Base-by-base conservation (phyloP, 2,329 filamentous ascomycete species). In the Neonectria coccinea region DNA sequence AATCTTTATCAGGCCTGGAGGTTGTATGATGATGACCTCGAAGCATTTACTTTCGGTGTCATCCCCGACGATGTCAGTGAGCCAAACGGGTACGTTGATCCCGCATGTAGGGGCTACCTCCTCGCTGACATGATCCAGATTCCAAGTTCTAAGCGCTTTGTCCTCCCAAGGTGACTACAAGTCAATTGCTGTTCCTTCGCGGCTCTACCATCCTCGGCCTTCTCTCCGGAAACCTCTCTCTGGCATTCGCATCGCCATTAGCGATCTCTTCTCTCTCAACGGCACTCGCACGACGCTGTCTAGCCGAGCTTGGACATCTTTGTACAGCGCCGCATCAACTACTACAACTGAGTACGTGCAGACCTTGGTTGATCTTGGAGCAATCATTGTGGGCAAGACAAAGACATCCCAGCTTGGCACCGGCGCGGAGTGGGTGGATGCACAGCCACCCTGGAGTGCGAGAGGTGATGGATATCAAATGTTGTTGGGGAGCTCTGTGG, bases 291-390 rank as follows among this genome's bases (percentile, higher is more conserved):
- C 86, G 0, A 82, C 82, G 1, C 80, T 85, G 33, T 89, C 88
- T 0, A 90, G 88, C 59, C 79, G 85, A 33, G 84, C 88, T 2
- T 91, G 85, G 81, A 83, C 83, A 22, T 77, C 83, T 36, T 75
- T 91, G 3, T 85, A 88, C 58, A 78, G 80, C 1, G 71, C 80
- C 3, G 78, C 81, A 0, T 73, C 73, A 4, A 80, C 76, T 2
- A 72, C 70, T 3, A 89, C 85, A 1, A 84, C 85, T 0, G 72
- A 82, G 0, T 79, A 84, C 1, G 81, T 89, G 0, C 84, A 88
- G 55, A 79, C 81, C 2, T 75, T 92, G 1, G 80, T 91, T 4
- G 83, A 88, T 57, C 82, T 86, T 2, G 90, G 90, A 0, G 89
- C 87, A 0, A 75, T 86, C 9, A 72, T 87, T 11, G 77, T 88